Conservation (phyloP, 768 basidiomycete species). For the Agaricus subrufescens region DNA sequence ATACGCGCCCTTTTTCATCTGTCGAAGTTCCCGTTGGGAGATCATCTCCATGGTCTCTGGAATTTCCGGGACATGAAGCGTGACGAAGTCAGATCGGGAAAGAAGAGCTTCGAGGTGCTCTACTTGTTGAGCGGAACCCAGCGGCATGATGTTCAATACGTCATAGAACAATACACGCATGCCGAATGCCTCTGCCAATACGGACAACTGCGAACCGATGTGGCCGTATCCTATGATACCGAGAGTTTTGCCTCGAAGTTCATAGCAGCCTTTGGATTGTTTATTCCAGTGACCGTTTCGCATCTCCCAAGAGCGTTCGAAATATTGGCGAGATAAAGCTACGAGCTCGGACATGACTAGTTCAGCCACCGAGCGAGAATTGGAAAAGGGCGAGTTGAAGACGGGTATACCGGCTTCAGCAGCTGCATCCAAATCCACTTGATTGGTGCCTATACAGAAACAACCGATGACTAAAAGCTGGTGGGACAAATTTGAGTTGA, state of each 20-base stretch:
- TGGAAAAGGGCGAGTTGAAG: slow-evolving; percentile 99
- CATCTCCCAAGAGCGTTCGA: slow-evolving; percentile 86
- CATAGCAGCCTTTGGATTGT: slow-evolving; percentile 97
- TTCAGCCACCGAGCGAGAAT: slow-evolving; percentile 98
- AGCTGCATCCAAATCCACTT: slow-evolving; percentile 86
- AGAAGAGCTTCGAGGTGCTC: slow-evolving; percentile 75
- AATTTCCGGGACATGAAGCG: slow-evolving; percentile 94
- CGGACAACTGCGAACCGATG: slow-evolving; percentile 95
- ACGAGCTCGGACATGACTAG: slow-evolving; percentile 94
- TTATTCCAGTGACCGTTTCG: slow-evolving; percentile 96
- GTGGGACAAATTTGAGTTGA: background rate
- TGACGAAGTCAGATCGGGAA: slow-evolving; percentile 83
- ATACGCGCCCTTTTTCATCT: slow-evolving; percentile 94
- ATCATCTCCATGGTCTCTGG: slow-evolving; percentile 97
- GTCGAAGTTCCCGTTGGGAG: slow-evolving; percentile 62
- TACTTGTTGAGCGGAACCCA: slow-evolving; percentile 90
- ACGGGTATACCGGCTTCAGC: slow-evolving; percentile 90
- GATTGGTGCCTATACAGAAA: slow-evolving; percentile 99
- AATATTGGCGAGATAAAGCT: slow-evolving; percentile 89
- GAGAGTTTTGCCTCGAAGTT: slow-evolving; percentile 94
- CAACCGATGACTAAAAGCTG: slow-evolving; percentile 96
- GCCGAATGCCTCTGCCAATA: slow-evolving; percentile 94
- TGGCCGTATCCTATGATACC: slow-evolving; percentile 99
- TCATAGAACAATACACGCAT: slow-evolving; percentile 96
- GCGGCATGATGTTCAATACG: slow-evolving; percentile 94